phyloP scores from a whole-genome alignment of 257 asterid species.

The Thymus mandschuricus region DNA sequence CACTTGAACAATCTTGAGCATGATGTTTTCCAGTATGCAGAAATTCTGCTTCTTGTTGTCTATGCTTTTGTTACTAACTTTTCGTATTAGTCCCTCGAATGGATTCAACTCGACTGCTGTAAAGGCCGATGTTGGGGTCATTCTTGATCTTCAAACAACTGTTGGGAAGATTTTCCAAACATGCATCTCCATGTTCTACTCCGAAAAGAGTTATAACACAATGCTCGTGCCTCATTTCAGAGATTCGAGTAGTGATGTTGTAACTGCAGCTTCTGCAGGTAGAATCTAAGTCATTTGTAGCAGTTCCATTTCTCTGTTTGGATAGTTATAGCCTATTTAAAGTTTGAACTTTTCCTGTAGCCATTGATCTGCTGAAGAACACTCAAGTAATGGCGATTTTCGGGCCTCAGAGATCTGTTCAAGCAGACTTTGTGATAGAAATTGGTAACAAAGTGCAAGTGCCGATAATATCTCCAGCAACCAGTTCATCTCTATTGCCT shows the following conservation, averaged over 20 bases:
- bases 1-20: not conserved
- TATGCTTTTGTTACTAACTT: constrained; percentile 24
- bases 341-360: constrained; percentile 22
- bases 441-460: constrained; percentile 47
- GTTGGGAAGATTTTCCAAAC: constrained; percentile 10
- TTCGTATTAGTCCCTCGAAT: not conserved
- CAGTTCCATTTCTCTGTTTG: too few relatives aligned
- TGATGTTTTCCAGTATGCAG: constrained; percentile 20
- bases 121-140: too few relatives aligned
- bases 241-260: constrained; percentile 38
- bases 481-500: constrained; percentile 52
- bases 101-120: too few relatives aligned
- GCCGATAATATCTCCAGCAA: constrained; percentile 54
- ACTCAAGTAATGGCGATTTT: constrained; percentile 48
- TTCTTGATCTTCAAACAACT: too few relatives aligned
- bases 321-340: not conserved
- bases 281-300: not conserved
- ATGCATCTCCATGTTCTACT: constrained; percentile 41
- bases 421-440: constrained; percentile 52
- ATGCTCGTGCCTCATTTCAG: constrained; percentile 43
- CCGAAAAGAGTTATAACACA: constrained; percentile 29
- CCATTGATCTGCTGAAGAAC: constrained; percentile 53
- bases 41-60: not conserved
- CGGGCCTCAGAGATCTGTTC: constrained; percentile 50
- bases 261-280: constrained; percentile 46